Base-by-base conservation (phyloP, 2,329 filamentous ascomycete genomes). In the Neopestalotiopsis rosae region DNA sequence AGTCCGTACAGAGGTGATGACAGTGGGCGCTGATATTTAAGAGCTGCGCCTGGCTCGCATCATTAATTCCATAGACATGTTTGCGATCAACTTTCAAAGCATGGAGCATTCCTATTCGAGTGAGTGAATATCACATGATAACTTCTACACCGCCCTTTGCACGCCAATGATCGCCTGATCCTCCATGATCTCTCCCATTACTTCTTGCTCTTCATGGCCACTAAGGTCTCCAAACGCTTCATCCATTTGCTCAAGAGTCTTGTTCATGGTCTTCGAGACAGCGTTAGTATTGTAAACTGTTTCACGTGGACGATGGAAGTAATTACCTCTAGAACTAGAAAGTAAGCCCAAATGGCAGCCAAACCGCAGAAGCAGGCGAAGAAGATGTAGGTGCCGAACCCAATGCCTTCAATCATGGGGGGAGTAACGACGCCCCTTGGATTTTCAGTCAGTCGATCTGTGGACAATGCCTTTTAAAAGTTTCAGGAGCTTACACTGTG, bases 361-460 rank as follows among this genome's bases (percentile, higher is more conserved):
- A 88, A 75, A 1, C 86, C 73, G 69, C 84, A 86, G 70, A 88
- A 88, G 2, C 82, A 80, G 0, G 84, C 87, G 65, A 88, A 89
- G 78, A 89, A 88, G 9, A 87, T 78, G 68, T 88, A 88, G 0
- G 82, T 82, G 1, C 83, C 82, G 69, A 78, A 84, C 1, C 79
- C 79, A 0, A 84, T 87, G 56, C 85, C 83, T 66, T 86, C 78
- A 5, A 89, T 80, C 58, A 90, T 81, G 1, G 85, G 84, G 0
- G 87, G 88, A 0, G 86, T 88, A 17, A 87, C 84, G 24, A 88
- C 81, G 7, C 87, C 86, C 61, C 77, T 72, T 20, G 4, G 13
- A 13, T 49, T 49, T 13, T 65, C 10, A 32, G 42, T 65, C 7
- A n/a, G 28, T n/a, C 10, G n/a, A 7, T 24, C 24, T 2, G 14